A percentile compares a stretch with the other conserved stretches of the same genome.
These are phyloP conservation scores for Fusarium sp. DNA, from an alignment of 2,329 filamentous ascomycete species.

Conservation along the genomic window DNA sequence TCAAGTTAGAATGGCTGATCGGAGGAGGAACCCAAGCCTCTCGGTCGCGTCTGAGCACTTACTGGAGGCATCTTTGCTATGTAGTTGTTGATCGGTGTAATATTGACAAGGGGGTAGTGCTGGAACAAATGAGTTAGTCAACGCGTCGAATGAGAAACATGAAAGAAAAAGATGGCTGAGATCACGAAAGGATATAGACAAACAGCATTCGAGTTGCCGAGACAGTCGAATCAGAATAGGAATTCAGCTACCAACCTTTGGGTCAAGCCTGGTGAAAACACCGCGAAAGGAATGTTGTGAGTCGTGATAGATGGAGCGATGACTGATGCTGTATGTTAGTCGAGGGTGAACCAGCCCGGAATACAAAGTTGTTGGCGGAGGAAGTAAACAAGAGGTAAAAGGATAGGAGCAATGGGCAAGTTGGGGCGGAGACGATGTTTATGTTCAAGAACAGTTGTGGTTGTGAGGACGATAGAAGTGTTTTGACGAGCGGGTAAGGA, in stretches of 20 bases:
- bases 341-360: conserved; percentile 33
- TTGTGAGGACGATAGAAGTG: conserved; percentile 49
- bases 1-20: conserved; percentile 17
- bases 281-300: conserved; percentile 50
- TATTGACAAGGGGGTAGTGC: conserved; percentile 32
- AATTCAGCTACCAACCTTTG: conserved; percentile 49
- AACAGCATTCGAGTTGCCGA: conserved; percentile 32
- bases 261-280: conserved; percentile 47
- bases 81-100: conserved; percentile 35
- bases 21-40: not conserved
- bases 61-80: conserved; percentile 50
- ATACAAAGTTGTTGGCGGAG: conserved; percentile 26
- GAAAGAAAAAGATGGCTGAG: conserved; percentile 21
- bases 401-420: conserved; percentile 37
- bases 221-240: conserved; percentile 44
- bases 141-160: conserved; percentile 36
- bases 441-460: conserved; percentile 44
- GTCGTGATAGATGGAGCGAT: conserved; percentile 40
- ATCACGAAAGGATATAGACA: conserved; percentile 1
- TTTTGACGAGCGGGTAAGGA: conserved; percentile 50
- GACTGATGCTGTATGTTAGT: conserved; percentile 44
- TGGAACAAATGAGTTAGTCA: conserved; percentile 32
- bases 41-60: conserved; percentile 38
- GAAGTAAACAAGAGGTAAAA: conserved; percentile 39
- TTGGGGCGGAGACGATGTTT: conserved; percentile 46